Conservation (phyloP, 169 alveolate species). For the Neospora caninum region DNA sequence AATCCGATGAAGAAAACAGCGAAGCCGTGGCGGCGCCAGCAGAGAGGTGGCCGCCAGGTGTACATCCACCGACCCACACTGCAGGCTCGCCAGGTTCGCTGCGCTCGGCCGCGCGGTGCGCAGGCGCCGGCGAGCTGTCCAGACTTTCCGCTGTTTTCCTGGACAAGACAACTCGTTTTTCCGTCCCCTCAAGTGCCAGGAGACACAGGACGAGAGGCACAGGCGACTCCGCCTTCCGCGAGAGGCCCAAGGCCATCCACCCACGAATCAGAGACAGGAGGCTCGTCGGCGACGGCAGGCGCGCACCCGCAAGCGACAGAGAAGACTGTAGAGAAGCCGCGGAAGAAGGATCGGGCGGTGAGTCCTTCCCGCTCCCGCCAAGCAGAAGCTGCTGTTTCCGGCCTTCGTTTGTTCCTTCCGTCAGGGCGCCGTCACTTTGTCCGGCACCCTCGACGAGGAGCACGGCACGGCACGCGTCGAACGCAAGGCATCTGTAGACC, state of each 20-base stretch:
- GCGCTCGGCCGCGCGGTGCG: too few species aligned
- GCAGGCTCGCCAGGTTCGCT: background rate
- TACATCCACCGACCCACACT: too few species aligned
- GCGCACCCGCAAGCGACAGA: too few species aligned
- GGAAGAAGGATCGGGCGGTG: background rate
- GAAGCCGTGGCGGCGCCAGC: background rate
- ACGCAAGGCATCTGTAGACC: background rate
- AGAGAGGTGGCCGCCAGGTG: background rate
- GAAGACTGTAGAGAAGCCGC: too few species aligned
- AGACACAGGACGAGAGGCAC: conserved; percentile 7
- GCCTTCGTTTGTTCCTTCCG: too few species aligned
- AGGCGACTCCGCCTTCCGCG: background rate
- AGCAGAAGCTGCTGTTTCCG: too few species aligned
- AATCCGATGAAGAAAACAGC: background rate
- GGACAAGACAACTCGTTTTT: background rate
- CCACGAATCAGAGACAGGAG: background rate
- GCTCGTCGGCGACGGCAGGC: background rate
- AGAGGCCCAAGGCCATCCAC: conserved; percentile 8
- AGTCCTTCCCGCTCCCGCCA: too few species aligned
- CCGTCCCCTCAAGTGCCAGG: background rate
- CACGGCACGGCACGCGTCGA: background rate
- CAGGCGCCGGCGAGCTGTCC: too few species aligned
- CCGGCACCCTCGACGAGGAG: background rate
- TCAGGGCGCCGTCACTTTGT: background rate
- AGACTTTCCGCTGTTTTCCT: background rate